phyloP scores from a whole-genome alignment of 805 yeast genomes.

The Yamadazyma takamatsuzukensis region DNA sequence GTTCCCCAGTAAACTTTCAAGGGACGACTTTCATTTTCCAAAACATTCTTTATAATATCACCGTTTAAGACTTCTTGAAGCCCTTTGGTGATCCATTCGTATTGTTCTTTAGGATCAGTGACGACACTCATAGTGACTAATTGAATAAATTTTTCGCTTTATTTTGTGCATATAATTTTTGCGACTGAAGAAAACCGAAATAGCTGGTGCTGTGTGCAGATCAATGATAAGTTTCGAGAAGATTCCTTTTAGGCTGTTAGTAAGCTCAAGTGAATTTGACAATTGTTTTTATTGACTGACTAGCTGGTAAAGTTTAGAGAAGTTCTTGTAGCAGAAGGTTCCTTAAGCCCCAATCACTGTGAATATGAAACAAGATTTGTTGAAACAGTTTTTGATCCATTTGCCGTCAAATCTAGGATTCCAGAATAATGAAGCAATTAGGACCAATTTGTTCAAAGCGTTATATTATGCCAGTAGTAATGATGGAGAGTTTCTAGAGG shows the following conservation, averaged over 20 bases:
- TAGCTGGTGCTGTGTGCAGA: not conserved
- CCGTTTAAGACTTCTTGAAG: slow-evolving; percentile 90
- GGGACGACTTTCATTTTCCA: slow-evolving; percentile 79
- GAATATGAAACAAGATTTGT: slow-evolving; percentile 20
- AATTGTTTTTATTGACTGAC: too few species aligned
- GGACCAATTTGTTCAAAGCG: slow-evolving; percentile 22
- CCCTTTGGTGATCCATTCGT: slow-evolving; percentile 72
- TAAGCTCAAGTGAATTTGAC: too few species aligned
- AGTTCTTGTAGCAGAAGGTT: too few species aligned
- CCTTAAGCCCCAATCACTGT: too few species aligned
- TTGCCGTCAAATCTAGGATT: slow-evolving; percentile 19
- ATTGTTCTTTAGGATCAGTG: slow-evolving; percentile 53
- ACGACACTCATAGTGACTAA: not conserved
- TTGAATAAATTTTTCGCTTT: not conserved
- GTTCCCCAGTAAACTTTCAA: slow-evolving; percentile 97
- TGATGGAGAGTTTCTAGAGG: slow-evolving; percentile 32
- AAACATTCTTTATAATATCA: slow-evolving; percentile 78
- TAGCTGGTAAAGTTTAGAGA: too few species aligned
- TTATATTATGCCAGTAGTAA: slow-evolving; percentile 32
- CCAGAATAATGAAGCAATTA: slow-evolving; percentile 10
- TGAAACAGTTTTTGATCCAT: slow-evolving; percentile 24
- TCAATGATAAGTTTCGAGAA: too few species aligned
- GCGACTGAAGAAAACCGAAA: not conserved
- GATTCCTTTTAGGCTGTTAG: too few species aligned
- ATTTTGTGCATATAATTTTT: not conserved